Base-by-base conservation (phyloP, 1,139 yeast species). In the Scheffersomyces parashehatae region DNA sequence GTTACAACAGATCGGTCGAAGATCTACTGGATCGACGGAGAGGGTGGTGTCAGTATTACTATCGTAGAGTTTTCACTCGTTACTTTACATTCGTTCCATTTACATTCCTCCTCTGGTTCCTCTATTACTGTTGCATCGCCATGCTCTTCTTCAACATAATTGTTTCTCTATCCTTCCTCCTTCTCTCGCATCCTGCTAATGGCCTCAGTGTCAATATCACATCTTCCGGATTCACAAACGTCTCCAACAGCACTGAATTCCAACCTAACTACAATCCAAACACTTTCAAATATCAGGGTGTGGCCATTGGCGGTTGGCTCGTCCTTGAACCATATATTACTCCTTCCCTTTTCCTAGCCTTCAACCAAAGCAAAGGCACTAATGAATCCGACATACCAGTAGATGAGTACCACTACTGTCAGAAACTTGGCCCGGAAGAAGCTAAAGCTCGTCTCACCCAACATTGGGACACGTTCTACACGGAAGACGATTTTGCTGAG, bases 271-370 rank as follows among this genome's bases (percentile, higher is more conserved):
- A 44, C 34, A 54, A 52, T 26, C 47, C 66, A 9, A 48, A 54
- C 35, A 45, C 49, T 34, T 68, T 67, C 50, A 64, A 65, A 38
- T 60, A 64, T 44, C 48, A 67, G 45, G 88, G 88, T 37, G 78
- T 82, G 15, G 75, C 81, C 24, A 54, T 82, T 7, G 88, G 88
- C 36, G 87, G 87, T 13, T 82, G 88, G 87, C 64, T 82, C 14
- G 82, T 82, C 1, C 63, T 82, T 5, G 88, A 82, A 53, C 87
- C 88, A 2, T 83, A 71, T 53, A 82, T 83, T 48, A 81, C 85
- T 0, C 87, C 88, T 2, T 73, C 83, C 2, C 58, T 83, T 15
- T 82, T 79, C 50, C 68, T 73, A 38, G 68, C 66, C 2, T 64
- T 68, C 47, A 61, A 60, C 44, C 48, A 47, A 13, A 49, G 62